Evolutionary conservation across 2,329 filamentous ascomycete genomes (phyloP).

Genomic region (Ophiocordyceps camponoti-floridani): DNA sequence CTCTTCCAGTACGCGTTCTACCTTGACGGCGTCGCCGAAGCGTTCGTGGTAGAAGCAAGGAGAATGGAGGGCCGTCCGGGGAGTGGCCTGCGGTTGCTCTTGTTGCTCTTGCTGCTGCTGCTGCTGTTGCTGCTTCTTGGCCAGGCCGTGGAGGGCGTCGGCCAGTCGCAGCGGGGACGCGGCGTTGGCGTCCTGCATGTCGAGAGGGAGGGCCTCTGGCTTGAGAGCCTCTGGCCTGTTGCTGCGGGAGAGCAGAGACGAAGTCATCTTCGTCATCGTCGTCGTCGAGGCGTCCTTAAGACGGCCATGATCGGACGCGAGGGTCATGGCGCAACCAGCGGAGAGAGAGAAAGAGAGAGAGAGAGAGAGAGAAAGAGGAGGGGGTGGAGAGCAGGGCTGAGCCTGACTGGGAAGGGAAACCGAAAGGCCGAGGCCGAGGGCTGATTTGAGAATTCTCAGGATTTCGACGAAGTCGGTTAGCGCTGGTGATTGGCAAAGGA

Average conservation of each 20-base stretch:
- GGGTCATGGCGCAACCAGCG: no score
- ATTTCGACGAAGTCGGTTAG: no score
- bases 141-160: conserved; percentile 37
- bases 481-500: no score
- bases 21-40: conserved; percentile 90
- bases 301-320: no score
- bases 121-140: conserved; percentile 15
- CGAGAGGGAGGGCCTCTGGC: conserved; percentile 44
- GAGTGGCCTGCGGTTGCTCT: conserved; percentile 8
- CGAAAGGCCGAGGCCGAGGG: no score
- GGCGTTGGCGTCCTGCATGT: conserved; percentile 31
- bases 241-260: conserved; percentile 36
- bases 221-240: conserved; percentile 45
- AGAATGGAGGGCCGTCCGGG: conserved; percentile 56
- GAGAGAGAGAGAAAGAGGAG: no score
- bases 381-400: no score
- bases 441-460: no score
- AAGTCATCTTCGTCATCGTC: conserved; percentile 11
- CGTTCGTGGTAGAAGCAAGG: conserved; percentile 97
- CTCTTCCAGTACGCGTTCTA: conserved; percentile 87
- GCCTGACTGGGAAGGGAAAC: no score
- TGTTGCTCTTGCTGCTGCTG: not conserved
- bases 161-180: conserved; percentile 45
- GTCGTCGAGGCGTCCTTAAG: no score
- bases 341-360: no score